These are phyloP conservation scores for Sherardia arvensis DNA, from an alignment of 257 asterid genomes.

Conservation along the genomic window DNA sequence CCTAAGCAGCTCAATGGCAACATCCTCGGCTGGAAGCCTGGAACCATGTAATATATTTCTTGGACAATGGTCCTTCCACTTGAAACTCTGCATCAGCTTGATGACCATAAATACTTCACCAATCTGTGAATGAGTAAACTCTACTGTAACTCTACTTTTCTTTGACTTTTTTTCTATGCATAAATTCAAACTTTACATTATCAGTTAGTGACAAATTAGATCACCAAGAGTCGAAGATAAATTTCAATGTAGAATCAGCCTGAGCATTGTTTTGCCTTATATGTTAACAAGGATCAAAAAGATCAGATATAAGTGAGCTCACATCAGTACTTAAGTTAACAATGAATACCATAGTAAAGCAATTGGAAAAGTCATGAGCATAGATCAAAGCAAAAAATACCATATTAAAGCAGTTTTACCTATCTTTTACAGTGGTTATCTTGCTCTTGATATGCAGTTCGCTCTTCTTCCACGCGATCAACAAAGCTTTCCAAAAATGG, in stretches of 20 bases:
- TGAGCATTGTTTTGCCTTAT: too few relatives aligned
- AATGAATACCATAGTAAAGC: too few relatives aligned
- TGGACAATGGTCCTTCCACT: neutral
- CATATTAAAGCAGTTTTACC: neutral
- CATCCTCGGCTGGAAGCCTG: neutral
- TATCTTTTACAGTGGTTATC: neutral
- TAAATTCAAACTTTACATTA: neutral
- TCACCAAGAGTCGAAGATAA: neutral
- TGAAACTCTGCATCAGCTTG: neutral
- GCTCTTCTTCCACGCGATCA: conserved; percentile 9
- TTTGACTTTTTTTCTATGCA: neutral
- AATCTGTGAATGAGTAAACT: too few relatives aligned
- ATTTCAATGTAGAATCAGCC: neutral
- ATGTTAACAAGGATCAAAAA: too few relatives aligned
- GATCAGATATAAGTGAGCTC: too few relatives aligned
- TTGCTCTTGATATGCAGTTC: neutral
- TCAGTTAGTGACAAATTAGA: neutral
- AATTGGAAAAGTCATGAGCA: too few relatives aligned
- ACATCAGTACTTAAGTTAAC: neutral
- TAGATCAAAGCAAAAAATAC: neutral
- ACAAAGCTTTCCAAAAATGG: conserved; percentile 36
- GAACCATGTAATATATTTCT: neutral
- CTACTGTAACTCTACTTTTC: too few relatives aligned
- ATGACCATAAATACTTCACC: neutral
- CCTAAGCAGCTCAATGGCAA: neutral